Evolutionary conservation across 352 stramenopile species (phyloP).

Genomic region (Globisporangium solare): DNA sequence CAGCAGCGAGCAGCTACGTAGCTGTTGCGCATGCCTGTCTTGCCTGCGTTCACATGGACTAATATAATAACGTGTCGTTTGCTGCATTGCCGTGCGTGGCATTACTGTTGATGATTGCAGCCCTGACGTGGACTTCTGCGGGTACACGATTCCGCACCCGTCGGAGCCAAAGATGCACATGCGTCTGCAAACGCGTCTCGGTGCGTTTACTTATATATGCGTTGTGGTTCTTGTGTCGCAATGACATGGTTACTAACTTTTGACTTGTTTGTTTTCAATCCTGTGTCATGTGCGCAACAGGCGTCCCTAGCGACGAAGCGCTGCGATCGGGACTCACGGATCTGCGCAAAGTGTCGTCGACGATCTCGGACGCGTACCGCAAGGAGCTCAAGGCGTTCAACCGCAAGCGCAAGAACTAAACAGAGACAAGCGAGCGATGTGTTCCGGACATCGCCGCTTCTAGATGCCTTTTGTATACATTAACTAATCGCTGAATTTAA

Average conservation of each 20-base stretch:
- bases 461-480: constrained; percentile 14
- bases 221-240: neutral
- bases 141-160: constrained; percentile 95
- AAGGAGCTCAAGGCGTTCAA: constrained; percentile 85
- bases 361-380: constrained; percentile 70
- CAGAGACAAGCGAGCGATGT: neutral
- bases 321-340: constrained; percentile 64
- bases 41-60: neutral
- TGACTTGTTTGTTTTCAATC: neutral
- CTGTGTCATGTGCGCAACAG: constrained; percentile 14
- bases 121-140: constrained; percentile 90
- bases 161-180: constrained; percentile 94
- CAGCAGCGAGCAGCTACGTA: too few relatives aligned
- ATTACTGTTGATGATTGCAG: constrained; percentile 33
- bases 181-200: constrained; percentile 84
- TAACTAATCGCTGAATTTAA: constrained; percentile 15
- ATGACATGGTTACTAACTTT: neutral
- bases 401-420: constrained; percentile 74
- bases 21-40: neutral
- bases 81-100: neutral
- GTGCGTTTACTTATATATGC: constrained; percentile 20
- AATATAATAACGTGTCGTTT: neutral
- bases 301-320: constrained; percentile 54
- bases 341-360: constrained; percentile 64
- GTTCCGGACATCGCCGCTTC: neutral